These are phyloP conservation scores for Scheffersomyces cryptocercus DNA, from an alignment of 1,139 yeast species.

Conservation along the genomic window DNA sequence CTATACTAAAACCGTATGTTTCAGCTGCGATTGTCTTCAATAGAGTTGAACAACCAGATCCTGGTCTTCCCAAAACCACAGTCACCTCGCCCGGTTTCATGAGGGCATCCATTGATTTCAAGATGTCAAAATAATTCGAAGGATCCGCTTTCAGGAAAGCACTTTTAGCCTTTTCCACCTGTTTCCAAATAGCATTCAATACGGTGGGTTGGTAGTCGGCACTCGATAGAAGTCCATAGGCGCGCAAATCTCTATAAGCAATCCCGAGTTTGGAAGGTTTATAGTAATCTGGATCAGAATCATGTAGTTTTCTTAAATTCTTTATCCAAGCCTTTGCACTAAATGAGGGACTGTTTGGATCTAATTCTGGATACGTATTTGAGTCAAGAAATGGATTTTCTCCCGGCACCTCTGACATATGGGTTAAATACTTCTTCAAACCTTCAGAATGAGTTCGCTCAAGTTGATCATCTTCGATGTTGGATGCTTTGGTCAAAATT, in stretches of 20 bases:
- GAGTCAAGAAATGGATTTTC: constrained; percentile 13
- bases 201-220: constrained; percentile 19
- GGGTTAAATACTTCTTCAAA: constrained; percentile 36
- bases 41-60: constrained; percentile 38
- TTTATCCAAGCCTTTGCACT: constrained; percentile 71
- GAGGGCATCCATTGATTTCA: constrained; percentile 36
- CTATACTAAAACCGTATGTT: constrained; percentile 37
- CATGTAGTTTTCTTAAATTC: constrained; percentile 56
- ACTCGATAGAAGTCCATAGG: constrained; percentile 18
- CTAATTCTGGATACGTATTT: constrained; percentile 12
- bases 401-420: constrained; percentile 18
- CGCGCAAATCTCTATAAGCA: constrained; percentile 17
- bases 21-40: constrained; percentile 36
- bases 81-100: constrained; percentile 37
- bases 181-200: constrained; percentile 11
- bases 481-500: constrained; percentile 39
- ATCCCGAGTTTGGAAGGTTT: constrained; percentile 18
- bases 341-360: constrained; percentile 55
- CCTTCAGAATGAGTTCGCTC: constrained; percentile 4
- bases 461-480: constrained; percentile 4
- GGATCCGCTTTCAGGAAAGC: constrained; percentile 11
- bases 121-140: constrained; percentile 27
- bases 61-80: constrained; percentile 40
- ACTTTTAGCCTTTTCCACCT: constrained; percentile 6
- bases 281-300: constrained; percentile 19